A percentile compares a stretch with the other conserved stretches of the same genome.
phyloP scores from a whole-genome alignment of 208 protist species.

The Leishmania amazonensis region DNA sequence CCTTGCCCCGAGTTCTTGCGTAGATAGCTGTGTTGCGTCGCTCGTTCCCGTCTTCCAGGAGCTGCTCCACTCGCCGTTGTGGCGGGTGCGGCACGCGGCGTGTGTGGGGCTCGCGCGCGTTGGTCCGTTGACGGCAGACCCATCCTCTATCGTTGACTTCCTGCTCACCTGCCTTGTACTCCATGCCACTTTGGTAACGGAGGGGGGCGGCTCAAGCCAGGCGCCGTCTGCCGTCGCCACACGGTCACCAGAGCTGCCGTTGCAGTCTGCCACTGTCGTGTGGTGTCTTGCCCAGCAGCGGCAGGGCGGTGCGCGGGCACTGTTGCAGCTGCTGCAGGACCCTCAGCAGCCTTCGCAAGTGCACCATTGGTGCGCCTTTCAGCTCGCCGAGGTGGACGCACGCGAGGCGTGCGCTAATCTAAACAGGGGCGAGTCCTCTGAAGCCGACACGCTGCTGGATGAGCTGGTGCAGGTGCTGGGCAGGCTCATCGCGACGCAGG shows the following conservation, averaged over 20 bases:
- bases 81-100: constrained; percentile 57
- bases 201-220: not conserved
- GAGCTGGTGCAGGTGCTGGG: constrained; percentile 46
- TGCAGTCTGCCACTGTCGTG: constrained; percentile 41
- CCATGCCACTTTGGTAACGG: not conserved
- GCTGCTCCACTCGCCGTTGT: constrained; percentile 36
- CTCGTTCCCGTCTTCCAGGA: constrained; percentile 21
- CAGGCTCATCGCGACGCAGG: constrained; percentile 31
- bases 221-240: not conserved
- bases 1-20: constrained; percentile 13
- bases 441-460: constrained; percentile 31
- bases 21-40: not conserved
- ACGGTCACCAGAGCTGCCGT: not conserved
- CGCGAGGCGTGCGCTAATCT: constrained; percentile 18
- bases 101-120: constrained; percentile 62
- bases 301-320: constrained; percentile 37
- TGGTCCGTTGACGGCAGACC: constrained; percentile 24
- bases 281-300: constrained; percentile 65
- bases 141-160: constrained; percentile 14
- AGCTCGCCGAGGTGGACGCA: constrained; percentile 41
- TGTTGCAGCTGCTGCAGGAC: constrained; percentile 31
- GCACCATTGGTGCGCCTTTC: constrained; percentile 43
- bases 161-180: constrained; percentile 4
- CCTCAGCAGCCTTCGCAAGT: constrained; percentile 20
- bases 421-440: constrained; percentile 7